Percentiles rank a stretch among this genome's conserved stretches.
phyloP scores from a whole-genome alignment of 805 yeast genomes.

The Yamadazyma tumulicola region DNA sequence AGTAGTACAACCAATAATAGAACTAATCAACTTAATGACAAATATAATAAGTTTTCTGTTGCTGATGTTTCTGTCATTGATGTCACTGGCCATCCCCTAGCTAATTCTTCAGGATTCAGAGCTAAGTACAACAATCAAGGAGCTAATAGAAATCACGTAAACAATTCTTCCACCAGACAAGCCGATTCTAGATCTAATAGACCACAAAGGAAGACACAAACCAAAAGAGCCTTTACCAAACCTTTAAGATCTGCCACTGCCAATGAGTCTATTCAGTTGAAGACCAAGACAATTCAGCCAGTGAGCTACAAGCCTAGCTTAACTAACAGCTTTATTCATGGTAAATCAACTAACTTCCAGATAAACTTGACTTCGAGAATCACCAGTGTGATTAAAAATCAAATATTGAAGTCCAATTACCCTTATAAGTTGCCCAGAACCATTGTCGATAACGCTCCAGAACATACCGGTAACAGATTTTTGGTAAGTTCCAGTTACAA shows the following conservation, averaged over 20 bases:
- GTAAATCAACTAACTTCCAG: constrained; percentile 30
- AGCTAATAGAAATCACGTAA: constrained; percentile 2
- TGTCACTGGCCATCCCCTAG: constrained; percentile 20
- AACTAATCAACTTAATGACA: neutral
- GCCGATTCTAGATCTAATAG: constrained; percentile 1
- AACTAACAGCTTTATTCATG: constrained; percentile 31
- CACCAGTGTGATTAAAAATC: constrained; percentile 38
- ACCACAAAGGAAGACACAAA: constrained; percentile 3
- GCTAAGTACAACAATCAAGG: constrained; percentile 1
- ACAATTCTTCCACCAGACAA: constrained; percentile 6
- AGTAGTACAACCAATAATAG: no score
- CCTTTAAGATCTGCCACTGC: constrained; percentile 6
- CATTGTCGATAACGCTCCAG: constrained; percentile 23
- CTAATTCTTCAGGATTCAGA: neutral
- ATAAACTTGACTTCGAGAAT: constrained; percentile 29
- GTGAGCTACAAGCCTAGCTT: constrained; percentile 9
- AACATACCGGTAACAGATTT: constrained; percentile 23
- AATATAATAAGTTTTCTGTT: neutral
- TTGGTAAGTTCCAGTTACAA: constrained; percentile 25
- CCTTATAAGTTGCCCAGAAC: constrained; percentile 38
- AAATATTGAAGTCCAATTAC: constrained; percentile 35
- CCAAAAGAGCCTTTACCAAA: constrained; percentile 3
- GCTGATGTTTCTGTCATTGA: constrained; percentile 8
- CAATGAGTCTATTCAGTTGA: constrained; percentile 3
- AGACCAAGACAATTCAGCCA: constrained; percentile 8